These are phyloP conservation scores for Phoma sp. DNA, from an alignment of 2,329 filamentous ascomycete genomes.

Conservation along the genomic window DNA sequence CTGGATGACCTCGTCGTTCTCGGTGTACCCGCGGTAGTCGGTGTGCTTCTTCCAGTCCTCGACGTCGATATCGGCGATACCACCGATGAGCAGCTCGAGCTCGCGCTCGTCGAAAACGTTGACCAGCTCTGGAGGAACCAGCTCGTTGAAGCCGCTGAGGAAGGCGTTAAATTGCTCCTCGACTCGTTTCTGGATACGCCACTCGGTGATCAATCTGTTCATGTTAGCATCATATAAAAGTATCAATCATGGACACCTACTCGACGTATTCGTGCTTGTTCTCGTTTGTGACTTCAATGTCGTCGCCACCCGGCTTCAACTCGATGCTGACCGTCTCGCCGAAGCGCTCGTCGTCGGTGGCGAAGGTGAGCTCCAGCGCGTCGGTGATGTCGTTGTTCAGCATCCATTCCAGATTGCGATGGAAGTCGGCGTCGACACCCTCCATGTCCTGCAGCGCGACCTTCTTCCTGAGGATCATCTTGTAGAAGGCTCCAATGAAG, in stretches of 20 bases:
- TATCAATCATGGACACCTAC: conserved; percentile 53
- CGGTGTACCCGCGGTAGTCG: conserved; percentile 97
- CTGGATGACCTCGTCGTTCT: conserved; percentile 95
- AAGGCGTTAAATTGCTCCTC: conserved; percentile 98
- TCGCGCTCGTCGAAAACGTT: conserved; percentile 99
- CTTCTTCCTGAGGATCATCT: conserved; percentile 96
- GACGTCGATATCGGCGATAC: conserved; percentile 99
- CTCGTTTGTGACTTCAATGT: conserved; percentile 96
- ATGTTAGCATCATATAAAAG: conserved; percentile 22
- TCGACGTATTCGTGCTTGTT: conserved; percentile 99
- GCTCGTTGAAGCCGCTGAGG: conserved; percentile 95
- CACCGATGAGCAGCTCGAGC: conserved; percentile 92
- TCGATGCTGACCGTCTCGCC: conserved; percentile 94
- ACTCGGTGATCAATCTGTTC: conserved; percentile 86
- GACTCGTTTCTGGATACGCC: conserved; percentile 98
- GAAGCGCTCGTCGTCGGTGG: conserved; percentile 96
- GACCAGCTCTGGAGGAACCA: conserved; percentile 94
- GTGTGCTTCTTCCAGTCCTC: conserved; percentile 99
- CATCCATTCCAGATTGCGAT: conserved; percentile 96
- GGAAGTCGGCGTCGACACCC: conserved; percentile 97
- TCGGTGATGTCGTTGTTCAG: conserved; percentile 97
- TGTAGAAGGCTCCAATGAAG: conserved; percentile 98
- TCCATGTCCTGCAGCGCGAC: conserved; percentile 96
- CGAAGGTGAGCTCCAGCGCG: conserved; percentile 93
- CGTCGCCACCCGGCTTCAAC: conserved; percentile 83